Percentiles rank a stretch among this genome's conserved stretches.
These are phyloP conservation scores for Microthlaspi erraticum DNA, from an alignment of 345 rosid species.

Conservation along the genomic window DNA sequence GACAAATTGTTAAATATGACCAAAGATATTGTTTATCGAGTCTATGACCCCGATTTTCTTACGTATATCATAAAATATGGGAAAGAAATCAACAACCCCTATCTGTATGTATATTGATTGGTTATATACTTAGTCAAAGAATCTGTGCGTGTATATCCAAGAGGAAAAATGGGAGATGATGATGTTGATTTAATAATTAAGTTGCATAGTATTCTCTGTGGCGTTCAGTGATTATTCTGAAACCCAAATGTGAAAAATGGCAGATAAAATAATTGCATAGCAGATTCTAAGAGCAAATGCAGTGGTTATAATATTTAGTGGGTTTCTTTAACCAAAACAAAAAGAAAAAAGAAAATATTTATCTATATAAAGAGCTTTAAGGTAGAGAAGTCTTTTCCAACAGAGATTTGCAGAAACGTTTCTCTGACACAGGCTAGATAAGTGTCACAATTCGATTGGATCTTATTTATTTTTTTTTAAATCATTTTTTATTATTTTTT, in stretches of 20 bases:
- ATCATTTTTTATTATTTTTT: too few species aligned
- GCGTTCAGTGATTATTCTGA: slow-evolving; percentile 26
- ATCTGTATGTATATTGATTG: background rate
- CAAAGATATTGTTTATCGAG: background rate
- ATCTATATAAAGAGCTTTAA: too few species aligned
- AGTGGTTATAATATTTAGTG: too few species aligned
- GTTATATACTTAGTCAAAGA: background rate
- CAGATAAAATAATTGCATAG: slow-evolving; percentile 36
- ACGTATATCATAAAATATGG: background rate
- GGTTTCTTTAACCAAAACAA: too few species aligned
- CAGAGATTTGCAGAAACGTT: too few species aligned
- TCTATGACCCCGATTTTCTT: background rate
- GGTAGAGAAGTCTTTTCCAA: too few species aligned
- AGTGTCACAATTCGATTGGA: too few species aligned
- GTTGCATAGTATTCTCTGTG: slow-evolving; percentile 44
- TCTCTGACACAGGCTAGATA: too few species aligned
- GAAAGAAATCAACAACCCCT: background rate
- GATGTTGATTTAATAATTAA: slow-evolving; percentile 22
- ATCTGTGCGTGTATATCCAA: background rate
- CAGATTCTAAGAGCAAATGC: background rate
- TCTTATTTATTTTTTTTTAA: too few species aligned
- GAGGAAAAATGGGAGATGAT: slow-evolving; percentile 11
- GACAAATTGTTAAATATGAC: background rate
- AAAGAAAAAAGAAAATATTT: too few species aligned
- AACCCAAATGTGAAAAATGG: slow-evolving; percentile 18